phyloP scores from a whole-genome alignment of 768 basidiomycete species.

The Rhodotorula paludigena region DNA sequence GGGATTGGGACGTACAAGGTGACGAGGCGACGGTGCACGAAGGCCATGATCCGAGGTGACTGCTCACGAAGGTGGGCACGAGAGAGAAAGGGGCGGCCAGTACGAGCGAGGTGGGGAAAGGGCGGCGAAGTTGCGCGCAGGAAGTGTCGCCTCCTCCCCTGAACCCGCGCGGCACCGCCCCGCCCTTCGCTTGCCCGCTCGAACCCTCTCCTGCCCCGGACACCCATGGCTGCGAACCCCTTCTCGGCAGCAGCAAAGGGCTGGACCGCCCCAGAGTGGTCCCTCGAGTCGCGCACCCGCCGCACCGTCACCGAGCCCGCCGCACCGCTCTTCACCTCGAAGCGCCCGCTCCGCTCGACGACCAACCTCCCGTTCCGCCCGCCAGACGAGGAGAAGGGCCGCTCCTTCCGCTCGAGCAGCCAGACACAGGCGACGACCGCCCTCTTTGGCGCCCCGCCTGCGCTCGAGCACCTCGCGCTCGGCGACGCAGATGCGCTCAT shows the following conservation, averaged over 20 bases:
- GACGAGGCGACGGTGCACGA: conserved; percentile 14
- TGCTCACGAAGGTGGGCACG: neutral
- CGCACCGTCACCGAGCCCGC: no score
- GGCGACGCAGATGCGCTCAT: neutral
- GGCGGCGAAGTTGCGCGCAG: no score
- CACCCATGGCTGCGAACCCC: neutral
- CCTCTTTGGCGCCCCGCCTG: neutral
- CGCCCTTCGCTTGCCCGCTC: no score
- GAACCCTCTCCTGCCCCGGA: no score
- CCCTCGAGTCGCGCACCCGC: no score
- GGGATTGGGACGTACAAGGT: conserved; percentile 23
- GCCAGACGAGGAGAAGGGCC: conserved; percentile 35
- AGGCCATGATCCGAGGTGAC: conserved; percentile 10
- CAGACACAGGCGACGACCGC: neutral
- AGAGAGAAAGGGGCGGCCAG: neutral
- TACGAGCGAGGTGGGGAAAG: neutral
- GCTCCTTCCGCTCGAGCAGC: neutral
- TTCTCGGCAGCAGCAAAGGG: conserved; percentile 1
- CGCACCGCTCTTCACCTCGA: neutral
- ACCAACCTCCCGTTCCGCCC: neutral
- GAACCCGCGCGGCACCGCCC: no score
- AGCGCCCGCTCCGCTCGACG: neutral
- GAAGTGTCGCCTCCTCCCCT: no score
- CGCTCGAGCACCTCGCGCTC: no score
- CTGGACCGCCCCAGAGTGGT: conserved; percentile 6